Evolutionary conservation across 306 rosid species (phyloP), one percentile per base, ranked within the genome.

Genomic region (Mimosa pudica): DNA sequence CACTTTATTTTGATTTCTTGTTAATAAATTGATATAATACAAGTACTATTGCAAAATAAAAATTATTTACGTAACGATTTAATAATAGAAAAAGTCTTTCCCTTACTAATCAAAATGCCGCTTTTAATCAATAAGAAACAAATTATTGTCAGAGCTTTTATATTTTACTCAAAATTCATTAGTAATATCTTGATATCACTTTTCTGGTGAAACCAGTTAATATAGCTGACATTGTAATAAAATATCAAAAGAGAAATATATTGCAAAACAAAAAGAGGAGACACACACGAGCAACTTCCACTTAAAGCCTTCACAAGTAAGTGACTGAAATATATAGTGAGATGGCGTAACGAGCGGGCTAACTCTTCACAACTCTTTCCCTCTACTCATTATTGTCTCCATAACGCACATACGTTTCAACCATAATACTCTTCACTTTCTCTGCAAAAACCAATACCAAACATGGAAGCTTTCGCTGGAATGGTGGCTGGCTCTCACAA

Each of bases 401-500:
- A 79, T 63, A 64, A 75, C 64, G 9, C 58, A 16, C 73, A 0
- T 4, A 73, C 49, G 44, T 78, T 35, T 9, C 1, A 51, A 77
- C 74, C 41, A 36, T 14, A 65, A 30, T 14, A 65, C 9, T 44
- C 55, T n/a, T 57, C 9, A 35, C 69, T 74, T 18, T 82, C 81
- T 67, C 14, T 14, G 61, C 47, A 10, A 6, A 4, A 54, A 35
- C 13, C 14, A 38, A 32, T 24, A 65, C 66, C 67, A 73, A 62
- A 62, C 79, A 96, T 96, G 99, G 92, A 96, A 78, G 98, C 98
- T 41, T 83, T 85, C 82, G 96, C 92, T 2, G 99, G 96, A 74
- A 54, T 96, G 94, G 98, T 91, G 58, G 99, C 99, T 42, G 99
- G 99, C 5, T 96, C 99, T n/a, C 82, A 96, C 77, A 96, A 91